Evolutionary conservation across 2,329 filamentous ascomycete species (phyloP), one percentile per base, ranked within the genome.

Genomic region (Diplocarpon mali): DNA sequence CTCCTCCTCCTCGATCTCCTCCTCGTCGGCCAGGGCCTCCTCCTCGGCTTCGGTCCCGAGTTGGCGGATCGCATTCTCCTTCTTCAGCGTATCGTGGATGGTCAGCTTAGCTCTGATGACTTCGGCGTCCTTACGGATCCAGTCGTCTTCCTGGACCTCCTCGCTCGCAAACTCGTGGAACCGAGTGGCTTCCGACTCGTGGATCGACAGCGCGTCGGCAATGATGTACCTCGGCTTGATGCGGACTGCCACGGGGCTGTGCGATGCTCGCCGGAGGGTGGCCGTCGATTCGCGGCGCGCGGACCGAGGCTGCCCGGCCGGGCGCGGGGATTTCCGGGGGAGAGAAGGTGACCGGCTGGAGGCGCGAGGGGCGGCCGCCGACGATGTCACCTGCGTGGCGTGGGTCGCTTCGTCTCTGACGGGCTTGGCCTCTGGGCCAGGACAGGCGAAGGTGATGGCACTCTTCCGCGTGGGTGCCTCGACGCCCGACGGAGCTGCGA

Each of bases 121-220:
- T 70, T 55, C 55, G 8, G 44, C 44, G 57, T 85, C 82, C 45
- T 83, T 78, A 13, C 70, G 70, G 27, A 93, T 85, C 92, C 92
- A 98, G 57, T 95, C 89, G 46, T 95, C 89, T 50, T 92, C 84
- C 47, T 86, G 78, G 34, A 83, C 72, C 46, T 80, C 73, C 40
- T 85, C 88, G 60, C 83, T 88, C 35, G 86, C 90, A 62, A 96
- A 96, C 58, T 95, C 90, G 62, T 95, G 86, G 60, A 95, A 96
- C 39, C 68, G 78, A 60, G 67, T 78, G 20, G 71, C 70, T 51
- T 81, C 75, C 1, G 59, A 62, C 14, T 49, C 51, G 28, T 57
- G 46, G 11, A 62, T 42, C 17, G 52, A 56, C 15, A 54, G 50
- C 27, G 60, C 57, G 29, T 57, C 54, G 20, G 56, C 56, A 32